Evolutionary conservation across 371 early-diverging fungal genomes (phyloP), one percentile per base, ranked within the genome.

Genomic region (Mortierella sp.): DNA sequence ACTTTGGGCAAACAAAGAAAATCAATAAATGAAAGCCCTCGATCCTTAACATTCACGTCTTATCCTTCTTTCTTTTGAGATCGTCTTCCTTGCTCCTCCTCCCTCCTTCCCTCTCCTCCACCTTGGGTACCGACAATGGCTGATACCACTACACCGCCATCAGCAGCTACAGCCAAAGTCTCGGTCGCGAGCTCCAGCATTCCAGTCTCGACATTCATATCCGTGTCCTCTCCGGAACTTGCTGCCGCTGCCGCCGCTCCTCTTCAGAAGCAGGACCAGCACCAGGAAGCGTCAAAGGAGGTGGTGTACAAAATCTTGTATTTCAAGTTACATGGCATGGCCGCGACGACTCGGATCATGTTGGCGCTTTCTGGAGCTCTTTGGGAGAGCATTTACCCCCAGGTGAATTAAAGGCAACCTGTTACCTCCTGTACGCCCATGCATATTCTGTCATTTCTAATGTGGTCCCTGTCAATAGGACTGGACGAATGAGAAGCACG

Each of bases 311-410:
- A 71, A 51, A 56, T 84, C 29, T 55, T 84, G 3, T 84, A 84
- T 38, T 55, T 81, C 10, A 84, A 84, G 35, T 55, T 84, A 10
- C 84, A 84, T 43, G 84, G 84, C 18, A 72, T 84, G 81, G 84
- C 84, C 0, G 84, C 84, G 1, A 84, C 84, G 14, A 56, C 81
- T 2, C 78, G 84, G 1, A 72, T 75, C 78, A 76, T 84, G 38
- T 76, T 84, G 24, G 81, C 84, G 7, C 56, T 84, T 44, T 48
- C 75, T 8, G 81, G 81, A 1, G 75, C 74, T 1, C 58, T 38
- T 24, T 84, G 84, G 84, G 81, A 84, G 71, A 78, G 76, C 55
- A 73, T 84, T 12, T 84, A 75, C 70, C 81, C 84, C 4, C 71
- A 43, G 8, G 84, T 84, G 78, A 16, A 76, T 14, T 24, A 24